Evolutionary conservation across 495 filamentous ascomycete genomes (phyloP).

Genomic region (Zalerion maritima): DNA sequence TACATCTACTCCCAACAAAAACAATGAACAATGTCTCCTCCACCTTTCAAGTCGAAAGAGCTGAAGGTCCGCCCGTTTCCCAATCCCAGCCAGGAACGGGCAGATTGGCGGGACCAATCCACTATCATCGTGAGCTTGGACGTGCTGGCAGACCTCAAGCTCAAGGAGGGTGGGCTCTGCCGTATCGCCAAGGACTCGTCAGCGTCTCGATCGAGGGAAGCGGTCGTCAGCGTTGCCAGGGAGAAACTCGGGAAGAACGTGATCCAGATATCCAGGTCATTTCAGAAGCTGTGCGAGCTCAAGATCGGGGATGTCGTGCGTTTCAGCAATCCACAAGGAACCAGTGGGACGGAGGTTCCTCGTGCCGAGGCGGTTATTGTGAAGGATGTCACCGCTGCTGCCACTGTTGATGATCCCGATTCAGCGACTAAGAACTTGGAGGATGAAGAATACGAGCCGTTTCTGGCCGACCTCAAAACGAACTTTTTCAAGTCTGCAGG

Average conservation of each 20-base stretch:
- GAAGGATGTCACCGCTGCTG: conserved; percentile 32
- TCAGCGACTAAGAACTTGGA: no score
- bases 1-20: not conserved
- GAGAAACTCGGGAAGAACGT: conserved; percentile 50
- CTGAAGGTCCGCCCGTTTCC: conserved; percentile 38
- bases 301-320: conserved; percentile 52
- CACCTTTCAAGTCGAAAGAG: conserved; percentile 16
- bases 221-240: conserved; percentile 54
- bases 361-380: conserved; percentile 30
- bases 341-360: no score
- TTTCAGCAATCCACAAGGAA: no score
- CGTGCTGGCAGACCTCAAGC: conserved; percentile 42
- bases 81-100: conserved; percentile 33
- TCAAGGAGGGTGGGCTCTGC: conserved; percentile 46
- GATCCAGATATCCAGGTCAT: conserved; percentile 48
- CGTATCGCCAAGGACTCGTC: conserved; percentile 30
- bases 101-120: conserved; percentile 44
- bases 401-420: no score
- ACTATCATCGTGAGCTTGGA: conserved; percentile 53
- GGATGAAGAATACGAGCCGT: no score
- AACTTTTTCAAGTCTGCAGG: no score
- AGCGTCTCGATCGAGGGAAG: conserved; percentile 16
- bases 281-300: conserved; percentile 49
- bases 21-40: no score
- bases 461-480: no score